Percentiles rank a stretch among this genome's conserved stretches.
Evolutionary conservation across 768 basidiomycete species (phyloP).

Genomic region (Naganishia randhawae): DNA sequence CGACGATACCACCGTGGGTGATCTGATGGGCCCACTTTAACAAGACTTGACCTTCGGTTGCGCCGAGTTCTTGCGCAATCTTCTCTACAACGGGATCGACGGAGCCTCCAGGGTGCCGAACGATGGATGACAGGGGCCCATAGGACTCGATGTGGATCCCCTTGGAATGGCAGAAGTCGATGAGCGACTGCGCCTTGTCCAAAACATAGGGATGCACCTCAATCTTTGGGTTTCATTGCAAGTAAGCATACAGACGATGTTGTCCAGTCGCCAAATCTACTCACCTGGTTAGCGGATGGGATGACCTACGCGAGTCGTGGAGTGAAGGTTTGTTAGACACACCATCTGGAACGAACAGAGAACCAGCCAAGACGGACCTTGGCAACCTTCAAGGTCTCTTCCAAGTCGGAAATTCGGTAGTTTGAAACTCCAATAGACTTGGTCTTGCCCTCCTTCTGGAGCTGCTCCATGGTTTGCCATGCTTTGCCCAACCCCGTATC

Average conservation of each 20-base stretch:
- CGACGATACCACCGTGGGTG: constrained; percentile 34
- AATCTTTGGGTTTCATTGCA: constrained; percentile 38
- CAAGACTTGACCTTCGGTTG: constrained; percentile 38
- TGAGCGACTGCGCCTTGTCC: constrained; percentile 35
- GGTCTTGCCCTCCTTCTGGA: constrained; percentile 53
- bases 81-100: constrained; percentile 32
- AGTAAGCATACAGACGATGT: neutral
- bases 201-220: constrained; percentile 52
- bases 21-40: constrained; percentile 39
- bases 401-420: constrained; percentile 49
- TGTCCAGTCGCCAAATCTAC: constrained; percentile 6
- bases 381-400: constrained; percentile 43
- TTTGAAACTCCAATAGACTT: constrained; percentile 53
- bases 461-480: constrained; percentile 64
- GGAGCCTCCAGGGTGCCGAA: constrained; percentile 28
- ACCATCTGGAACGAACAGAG: neutral
- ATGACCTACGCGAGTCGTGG: constrained; percentile 25
- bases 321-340: neutral
- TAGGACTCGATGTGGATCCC: constrained; percentile 44
- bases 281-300: constrained; percentile 50
- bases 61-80: constrained; percentile 30
- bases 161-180: constrained; percentile 41
- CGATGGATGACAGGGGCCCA: constrained; percentile 39
- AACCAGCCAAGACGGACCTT: constrained; percentile 32
- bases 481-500: constrained; percentile 54